phyloP scores from a whole-genome alignment of 176 grass and related monocot species.

The Musa schizocarpa region DNA sequence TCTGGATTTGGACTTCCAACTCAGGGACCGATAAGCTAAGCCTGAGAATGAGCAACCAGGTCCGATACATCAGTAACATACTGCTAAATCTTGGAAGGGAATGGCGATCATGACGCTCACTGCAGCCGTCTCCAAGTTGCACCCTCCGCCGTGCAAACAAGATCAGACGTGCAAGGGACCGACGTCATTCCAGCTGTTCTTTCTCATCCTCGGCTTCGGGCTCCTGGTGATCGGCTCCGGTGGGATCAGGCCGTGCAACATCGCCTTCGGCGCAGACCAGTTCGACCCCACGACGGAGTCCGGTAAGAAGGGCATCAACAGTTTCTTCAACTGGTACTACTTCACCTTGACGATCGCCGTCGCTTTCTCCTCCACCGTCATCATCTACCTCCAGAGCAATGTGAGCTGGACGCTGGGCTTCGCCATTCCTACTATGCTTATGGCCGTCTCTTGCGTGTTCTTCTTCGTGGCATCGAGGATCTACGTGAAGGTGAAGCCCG shows the following conservation, averaged over 20 bases:
- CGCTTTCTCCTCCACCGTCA: conserved; percentile 74
- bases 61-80: too few relatives aligned
- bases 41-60: too few relatives aligned
- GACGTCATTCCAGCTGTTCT: conserved; percentile 20
- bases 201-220: conserved; percentile 29
- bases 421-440: conserved; percentile 62
- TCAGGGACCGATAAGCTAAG: too few relatives aligned
- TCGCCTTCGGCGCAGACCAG: conserved; percentile 49
- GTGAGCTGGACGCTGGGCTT: conserved; percentile 82
- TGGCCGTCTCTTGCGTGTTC: conserved; percentile 68
- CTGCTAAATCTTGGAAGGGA: neutral
- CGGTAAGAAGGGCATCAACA: conserved; percentile 90
- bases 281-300: conserved; percentile 75
- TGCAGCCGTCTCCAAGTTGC: conserved; percentile 6
- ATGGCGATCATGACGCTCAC: conserved; percentile 14
- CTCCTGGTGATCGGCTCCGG: conserved; percentile 18
- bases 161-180: conserved; percentile 18
- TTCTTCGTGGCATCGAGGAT: conserved; percentile 78
- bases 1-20: too few relatives aligned
- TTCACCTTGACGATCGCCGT: conserved; percentile 90
- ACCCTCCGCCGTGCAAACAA: conserved; percentile 16
- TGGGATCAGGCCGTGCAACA: conserved; percentile 21
- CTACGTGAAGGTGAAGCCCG: conserved; percentile 58
- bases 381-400: conserved; percentile 98
- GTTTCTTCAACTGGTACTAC: conserved; percentile 99